These are phyloP conservation scores for Mycena crocata DNA, from an alignment of 768 basidiomycete genomes.

Conservation along the genomic window DNA sequence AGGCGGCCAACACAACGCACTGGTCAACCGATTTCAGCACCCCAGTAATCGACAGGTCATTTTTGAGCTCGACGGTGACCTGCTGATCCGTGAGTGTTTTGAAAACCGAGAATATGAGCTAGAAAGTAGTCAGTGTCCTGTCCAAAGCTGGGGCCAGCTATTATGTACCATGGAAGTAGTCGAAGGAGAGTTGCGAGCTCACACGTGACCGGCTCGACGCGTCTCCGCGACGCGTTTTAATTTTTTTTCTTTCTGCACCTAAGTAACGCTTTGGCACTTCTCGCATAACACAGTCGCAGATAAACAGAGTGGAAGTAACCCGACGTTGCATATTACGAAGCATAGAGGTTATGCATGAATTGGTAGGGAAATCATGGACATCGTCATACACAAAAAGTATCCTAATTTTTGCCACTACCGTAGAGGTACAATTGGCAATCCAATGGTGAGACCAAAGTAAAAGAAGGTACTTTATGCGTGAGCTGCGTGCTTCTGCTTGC, in stretches of 20 bases:
- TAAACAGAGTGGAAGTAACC: too few species aligned
- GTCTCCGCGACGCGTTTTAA: slow-evolving; percentile 4
- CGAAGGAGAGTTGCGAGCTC: background rate
- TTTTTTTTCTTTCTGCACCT: background rate
- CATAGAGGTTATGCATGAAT: slow-evolving; percentile 32
- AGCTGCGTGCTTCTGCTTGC: slow-evolving; percentile 94
- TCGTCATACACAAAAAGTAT: slow-evolving; percentile 31
- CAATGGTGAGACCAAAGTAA: slow-evolving; percentile 22
- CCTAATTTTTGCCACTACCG: slow-evolving; percentile 30
- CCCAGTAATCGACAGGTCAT: slow-evolving; percentile 96
- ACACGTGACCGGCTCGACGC: slow-evolving; percentile 8
- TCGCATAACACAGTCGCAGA: too few species aligned
- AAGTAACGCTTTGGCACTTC: too few species aligned
- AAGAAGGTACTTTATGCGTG: slow-evolving; percentile 50
- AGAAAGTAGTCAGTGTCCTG: slow-evolving; percentile 27
- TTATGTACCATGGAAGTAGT: slow-evolving; percentile 27
- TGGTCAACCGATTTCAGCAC: slow-evolving; percentile 98
- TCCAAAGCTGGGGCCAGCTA: background rate
- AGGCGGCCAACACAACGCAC: slow-evolving; percentile 58
- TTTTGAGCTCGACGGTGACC: slow-evolving; percentile 98
- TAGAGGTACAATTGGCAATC: slow-evolving; percentile 21
- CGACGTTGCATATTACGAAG: slow-evolving; percentile 14
- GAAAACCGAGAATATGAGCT: slow-evolving; percentile 98
- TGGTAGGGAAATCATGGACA: slow-evolving; percentile 26
- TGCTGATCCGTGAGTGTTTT: slow-evolving; percentile 98